phyloP scores from a whole-genome alignment of 1,139 yeast species.

The Geotrichum klebahnii region DNA sequence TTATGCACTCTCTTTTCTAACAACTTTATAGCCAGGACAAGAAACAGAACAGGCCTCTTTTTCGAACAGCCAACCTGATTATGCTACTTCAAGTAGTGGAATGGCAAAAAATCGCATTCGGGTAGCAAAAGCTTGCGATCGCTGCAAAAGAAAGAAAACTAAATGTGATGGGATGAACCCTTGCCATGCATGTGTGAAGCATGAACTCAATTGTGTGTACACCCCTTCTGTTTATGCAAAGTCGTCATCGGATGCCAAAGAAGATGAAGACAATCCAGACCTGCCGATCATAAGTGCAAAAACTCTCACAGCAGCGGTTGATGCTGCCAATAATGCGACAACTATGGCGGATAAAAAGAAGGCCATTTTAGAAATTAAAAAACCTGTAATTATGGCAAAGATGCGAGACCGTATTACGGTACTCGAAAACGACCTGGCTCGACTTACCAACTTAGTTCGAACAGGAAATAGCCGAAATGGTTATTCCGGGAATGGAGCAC shows the following conservation, averaged over 20 bases:
- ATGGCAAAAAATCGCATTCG: constrained; percentile 19
- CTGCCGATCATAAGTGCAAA: not conserved
- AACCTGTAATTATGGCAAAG: constrained; percentile 16
- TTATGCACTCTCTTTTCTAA: too few species aligned
- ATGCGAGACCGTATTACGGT: constrained; percentile 16
- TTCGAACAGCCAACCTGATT: not conserved
- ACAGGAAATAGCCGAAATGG: constrained; percentile 11
- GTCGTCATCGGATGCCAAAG: not conserved
- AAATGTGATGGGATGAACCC: constrained; percentile 60
- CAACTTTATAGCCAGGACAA: not conserved
- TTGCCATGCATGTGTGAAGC: constrained; percentile 50
- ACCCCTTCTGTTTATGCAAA: constrained; percentile 11
- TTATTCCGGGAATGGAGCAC: not conserved
- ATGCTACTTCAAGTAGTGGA: not conserved
- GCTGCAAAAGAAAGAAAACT: constrained; percentile 58
- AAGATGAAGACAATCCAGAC: constrained; percentile 2
- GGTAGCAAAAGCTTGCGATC: constrained; percentile 57
- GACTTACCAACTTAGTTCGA: constrained; percentile 14
- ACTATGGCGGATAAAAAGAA: constrained; percentile 11
- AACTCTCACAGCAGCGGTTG: constrained; percentile 4
- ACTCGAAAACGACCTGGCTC: constrained; percentile 15
- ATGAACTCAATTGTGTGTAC: constrained; percentile 45
- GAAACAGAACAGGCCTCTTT: not conserved
- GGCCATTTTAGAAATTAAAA: constrained; percentile 12
- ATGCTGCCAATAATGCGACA: constrained; percentile 10